phyloP scores from a whole-genome alignment of 495 filamentous ascomycete species.

The Neurospora sp. region DNA sequence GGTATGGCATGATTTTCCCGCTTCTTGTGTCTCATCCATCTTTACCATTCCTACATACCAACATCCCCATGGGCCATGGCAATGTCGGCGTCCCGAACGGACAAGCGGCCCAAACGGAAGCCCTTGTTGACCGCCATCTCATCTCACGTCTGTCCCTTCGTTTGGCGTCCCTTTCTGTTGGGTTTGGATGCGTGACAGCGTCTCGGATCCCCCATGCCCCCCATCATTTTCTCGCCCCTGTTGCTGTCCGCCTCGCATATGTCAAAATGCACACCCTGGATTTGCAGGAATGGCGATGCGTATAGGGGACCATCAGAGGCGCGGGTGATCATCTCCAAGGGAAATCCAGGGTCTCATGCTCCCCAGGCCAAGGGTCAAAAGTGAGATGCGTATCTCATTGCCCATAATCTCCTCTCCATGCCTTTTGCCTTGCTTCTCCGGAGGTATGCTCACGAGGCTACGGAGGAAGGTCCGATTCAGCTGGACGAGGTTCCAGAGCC shows the following conservation, averaged over 20 bases:
- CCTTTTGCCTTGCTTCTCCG: not conserved
- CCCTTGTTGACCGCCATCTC: not conserved
- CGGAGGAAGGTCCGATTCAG: not conserved
- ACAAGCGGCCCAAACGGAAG: not conserved
- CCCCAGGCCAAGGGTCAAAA: not conserved
- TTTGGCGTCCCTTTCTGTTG: not conserved
- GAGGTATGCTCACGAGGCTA: not conserved
- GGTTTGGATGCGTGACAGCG: not conserved
- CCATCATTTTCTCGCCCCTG: not conserved
- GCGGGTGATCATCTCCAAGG: not conserved
- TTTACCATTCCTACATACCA: slow-evolving; percentile 2
- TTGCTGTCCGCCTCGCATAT: not conserved
- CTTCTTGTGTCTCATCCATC: slow-evolving; percentile 3
- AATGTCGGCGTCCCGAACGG: not conserved
- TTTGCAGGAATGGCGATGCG: not conserved
- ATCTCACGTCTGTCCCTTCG: not conserved
- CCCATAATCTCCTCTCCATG: not conserved
- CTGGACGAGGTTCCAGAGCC: not conserved
- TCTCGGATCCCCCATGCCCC: not conserved
- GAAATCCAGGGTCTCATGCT: not conserved
- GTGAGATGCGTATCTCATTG: not conserved
- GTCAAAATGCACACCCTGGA: not conserved
- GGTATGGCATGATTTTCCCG: slow-evolving; percentile 25
- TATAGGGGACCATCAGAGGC: not conserved
- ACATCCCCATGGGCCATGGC: not conserved